Evolutionary conservation across 2,329 filamentous ascomycete species (phyloP), one percentile per base, ranked within the genome.

Genomic region (Xylariaceae sp.): DNA sequence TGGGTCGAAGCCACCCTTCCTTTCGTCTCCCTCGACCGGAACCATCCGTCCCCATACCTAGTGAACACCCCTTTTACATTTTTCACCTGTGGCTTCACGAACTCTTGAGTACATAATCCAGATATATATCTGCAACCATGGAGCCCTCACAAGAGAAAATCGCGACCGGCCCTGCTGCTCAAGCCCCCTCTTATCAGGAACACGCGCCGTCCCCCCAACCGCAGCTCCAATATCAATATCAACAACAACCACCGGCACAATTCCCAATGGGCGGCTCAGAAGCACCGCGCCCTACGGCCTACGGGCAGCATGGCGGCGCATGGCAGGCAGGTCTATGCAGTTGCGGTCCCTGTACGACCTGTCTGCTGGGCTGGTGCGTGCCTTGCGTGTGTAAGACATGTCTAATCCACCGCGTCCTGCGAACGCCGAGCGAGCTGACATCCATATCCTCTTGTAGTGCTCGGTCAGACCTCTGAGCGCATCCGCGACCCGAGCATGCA

Each of bases 381-480:
- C 70, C 71, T 16, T 74, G 70, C 54, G 49, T 73, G 40, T 48
- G 70, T 71, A 64, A 61, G 63, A 41, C 20, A 41, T 5, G 23
- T 40, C 6, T 18, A 16, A 19, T 40, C 20, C 32, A 37, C 9
- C 32, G 3, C 14, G 32, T 12, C 6, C 32, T 37, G 32, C 16
- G 20, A 37, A 7, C 18, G 26, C 29, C 2, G 18, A 40, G 26
- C 26, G 26, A 37, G 40, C 56, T 57, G 44, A 62, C 45, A n/a
- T 21, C 21, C 20, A 45, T 41, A 16, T 20, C 5, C 23, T 43
- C 21, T 12, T 29, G n/a, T 43, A 69, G 69, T 71, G 52, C 51
- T 72, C 47, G 70, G 70, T 41, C 65, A 71, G 44, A 73, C 71
- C 2, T 59, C 65, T 2, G 66, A 71, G 52, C 65, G 71, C 7